Evolutionary conservation across 805 yeast genomes (phyloP), one percentile per base, ranked within the genome.

Genomic region (Candida ipomoeae): DNA sequence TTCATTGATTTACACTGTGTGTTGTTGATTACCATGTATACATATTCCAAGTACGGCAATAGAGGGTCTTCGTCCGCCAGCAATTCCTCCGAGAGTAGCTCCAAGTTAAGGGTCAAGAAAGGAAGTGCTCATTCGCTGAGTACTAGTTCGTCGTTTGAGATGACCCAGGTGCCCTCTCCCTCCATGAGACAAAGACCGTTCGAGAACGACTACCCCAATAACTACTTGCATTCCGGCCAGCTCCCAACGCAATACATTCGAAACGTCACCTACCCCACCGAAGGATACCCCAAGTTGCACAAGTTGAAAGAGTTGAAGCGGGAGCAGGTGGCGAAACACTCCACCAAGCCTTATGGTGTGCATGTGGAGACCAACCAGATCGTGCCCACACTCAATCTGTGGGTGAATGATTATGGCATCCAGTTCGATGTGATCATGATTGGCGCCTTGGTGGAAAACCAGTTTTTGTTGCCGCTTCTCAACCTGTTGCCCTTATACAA

Each of bases 371-470:
- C 78, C 5, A 76, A 77, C 32, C 69, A 79, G 48, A 82, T 89
- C 65, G 72, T 81, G 6, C 77, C 78, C 1, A 75, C 78, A 0
- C 69, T 91, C 50, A 76, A 79, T 50, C 62, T 65, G 18, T 87
- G 96, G 95, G 80, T 82, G 32, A 65, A 68, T 15, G 70, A 71
- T 17, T 80, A 82, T 50, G 74, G 78, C 6, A 61, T 87, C 36
- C 81, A 80, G 52, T 92, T 91, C 66, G 97, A 91, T 63, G 96
- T 89, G 10, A 86, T 92, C 13, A 89, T 92, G 96, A 82, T 91
- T 48, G 96, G 96, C 1, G 92, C 94, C 2, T 72, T 92, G 46
- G 79, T 85, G 1, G 91, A 87, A 55, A 83, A 85, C 60, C 90
- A 84, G 60, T 77, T 86, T 48, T 71, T 87, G 17, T 74, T 80